Base-by-base conservation (phyloP, 2,329 filamentous ascomycete genomes). In the Aspergillus sp. region DNA sequence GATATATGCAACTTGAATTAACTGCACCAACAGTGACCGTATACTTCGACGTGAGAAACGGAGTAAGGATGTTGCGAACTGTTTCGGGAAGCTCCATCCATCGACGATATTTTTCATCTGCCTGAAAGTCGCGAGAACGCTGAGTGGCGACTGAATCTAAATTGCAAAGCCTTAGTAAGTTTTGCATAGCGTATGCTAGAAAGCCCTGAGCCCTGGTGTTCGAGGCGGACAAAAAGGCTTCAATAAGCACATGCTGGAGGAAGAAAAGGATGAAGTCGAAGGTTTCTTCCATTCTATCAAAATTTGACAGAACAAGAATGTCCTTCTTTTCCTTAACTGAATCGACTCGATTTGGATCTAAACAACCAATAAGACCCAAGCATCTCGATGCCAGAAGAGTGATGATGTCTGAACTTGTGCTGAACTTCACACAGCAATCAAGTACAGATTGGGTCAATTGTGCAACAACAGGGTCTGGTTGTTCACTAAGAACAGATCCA, bases 161-260 rank as follows among this genome's bases (percentile, higher is more conserved):
- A 27, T 86, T 83, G 58, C 86, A 88, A 52, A 85, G 82, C 36
- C 84, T 83, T 4, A 97, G 76, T 33, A 97, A 76, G 57, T 95
- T 86, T 65, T 99, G 93, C 83, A 98, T 96, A 2, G 86, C 88
- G 66, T 87, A 98, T 1, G 91, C 91, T 12, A 99, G 75, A 60
- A 94, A 95, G 0, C 90, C 90, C 64, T 97, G 93, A 5, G 90
- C 78, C 51, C 82, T 84, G 2, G 90, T 86, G 61, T 96, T 94
- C 0, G 86, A 93, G 1, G 88, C 86, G 1, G 91, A 95, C 35
- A 95, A 73, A 60, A 98, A 99, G 1, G 90, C 86, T 48, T 90
- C 90, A 27, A 97, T 89, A 8, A 98, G 73, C 6, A 95, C 85
- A 59, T 94, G 79, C 57, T 95, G 85, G 11, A 99, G 75, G 37